Evolutionary conservation across 768 basidiomycete species (phyloP).

Genomic region (Panus rudis): DNA sequence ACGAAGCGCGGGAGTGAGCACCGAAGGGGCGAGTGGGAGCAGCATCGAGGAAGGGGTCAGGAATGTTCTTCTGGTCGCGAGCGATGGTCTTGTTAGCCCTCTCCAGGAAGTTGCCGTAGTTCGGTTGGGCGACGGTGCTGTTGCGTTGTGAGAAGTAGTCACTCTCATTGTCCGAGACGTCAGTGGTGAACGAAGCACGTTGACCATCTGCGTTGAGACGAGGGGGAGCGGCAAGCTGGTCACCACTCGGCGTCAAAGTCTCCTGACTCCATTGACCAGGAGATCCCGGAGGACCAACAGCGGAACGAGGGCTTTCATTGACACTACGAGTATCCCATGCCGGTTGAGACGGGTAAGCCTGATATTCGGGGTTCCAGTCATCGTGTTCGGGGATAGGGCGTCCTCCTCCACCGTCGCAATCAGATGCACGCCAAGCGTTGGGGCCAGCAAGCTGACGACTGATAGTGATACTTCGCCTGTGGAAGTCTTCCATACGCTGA

Average conservation of each 20-base stretch:
- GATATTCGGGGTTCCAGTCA: constrained; percentile 73
- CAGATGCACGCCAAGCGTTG: constrained; percentile 74
- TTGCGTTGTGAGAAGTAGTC: constrained; percentile 43
- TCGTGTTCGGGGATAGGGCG: constrained; percentile 58
- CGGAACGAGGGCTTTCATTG: constrained; percentile 32
- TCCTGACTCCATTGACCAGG: constrained; percentile 63
- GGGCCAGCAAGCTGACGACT: constrained; percentile 64
- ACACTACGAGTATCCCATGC: constrained; percentile 69
- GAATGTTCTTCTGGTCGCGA: constrained; percentile 66
- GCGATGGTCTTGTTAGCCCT: constrained; percentile 81
- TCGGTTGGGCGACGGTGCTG: constrained; percentile 24
- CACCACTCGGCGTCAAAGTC: constrained; percentile 39
- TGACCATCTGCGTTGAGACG: constrained; percentile 24
- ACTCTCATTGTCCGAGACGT: constrained; percentile 52
- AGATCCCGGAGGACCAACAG: constrained; percentile 40
- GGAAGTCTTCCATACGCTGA: constrained; percentile 92
- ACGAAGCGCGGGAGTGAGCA: constrained; percentile 68
- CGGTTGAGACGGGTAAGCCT: constrained; percentile 60
- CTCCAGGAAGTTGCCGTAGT: constrained; percentile 76
- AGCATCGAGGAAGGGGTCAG: constrained; percentile 82
- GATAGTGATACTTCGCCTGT: constrained; percentile 69
- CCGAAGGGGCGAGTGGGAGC: constrained; percentile 74
- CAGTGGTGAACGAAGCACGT: constrained; percentile 31
- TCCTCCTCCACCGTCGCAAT: constrained; percentile 29
- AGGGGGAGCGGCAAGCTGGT: constrained; percentile 31